Evolutionary conservation across 108 stramenopile species (phyloP), one percentile per base, ranked within the genome.

Genomic region (Parietichytrium sp.): DNA sequence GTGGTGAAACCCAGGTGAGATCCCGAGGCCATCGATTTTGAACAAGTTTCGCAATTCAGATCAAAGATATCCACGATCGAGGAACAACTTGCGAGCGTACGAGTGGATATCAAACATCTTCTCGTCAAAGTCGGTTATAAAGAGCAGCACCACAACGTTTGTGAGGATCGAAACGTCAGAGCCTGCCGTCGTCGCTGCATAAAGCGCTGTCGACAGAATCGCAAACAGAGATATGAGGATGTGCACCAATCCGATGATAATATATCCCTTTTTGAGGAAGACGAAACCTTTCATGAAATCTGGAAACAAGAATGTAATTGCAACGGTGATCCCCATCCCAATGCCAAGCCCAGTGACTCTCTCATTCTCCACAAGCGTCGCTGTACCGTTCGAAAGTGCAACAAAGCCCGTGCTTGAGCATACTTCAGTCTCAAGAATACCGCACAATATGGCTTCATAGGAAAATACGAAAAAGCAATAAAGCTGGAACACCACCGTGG

Each of bases 61-160:
- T n/a, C n/a, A n/a, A n/a, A n/a, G n/a, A n/a, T n/a, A n/a, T n/a
- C n/a, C n/a, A n/a, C n/a, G n/a, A n/a, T n/a, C 61, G 6, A 16
- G 61, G 61, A 72, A 72, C 2, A 45, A 8, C 23, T 72, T 27
- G 1, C 61, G 33, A n/a, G 61, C 20, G 2, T 72, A 72, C 38
- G 16, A 33, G 42, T 72, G 61, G 29, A 72, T 42, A 33, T 72
- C 61, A 25, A 72, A 72, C 61, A 72, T 72, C n/a, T 42, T 33
- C 61, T 72, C 61, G 1, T 72, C 61, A 6, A 72, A 20, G 45
- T 72, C 61, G n/a, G 61, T 72, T 33, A 72, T 33, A 25, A 72
- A 72, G 15, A 72, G 38, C 23, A 72, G 61, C 10, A 72, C 61
- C 33, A 72, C 61, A 72, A 72, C 45, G 33, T 72, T 72, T 47